Evolutionary conservation across 306 rosid genomes (phyloP), one percentile per base, ranked within the genome.

Genomic region (Adenanthera pavonina): DNA sequence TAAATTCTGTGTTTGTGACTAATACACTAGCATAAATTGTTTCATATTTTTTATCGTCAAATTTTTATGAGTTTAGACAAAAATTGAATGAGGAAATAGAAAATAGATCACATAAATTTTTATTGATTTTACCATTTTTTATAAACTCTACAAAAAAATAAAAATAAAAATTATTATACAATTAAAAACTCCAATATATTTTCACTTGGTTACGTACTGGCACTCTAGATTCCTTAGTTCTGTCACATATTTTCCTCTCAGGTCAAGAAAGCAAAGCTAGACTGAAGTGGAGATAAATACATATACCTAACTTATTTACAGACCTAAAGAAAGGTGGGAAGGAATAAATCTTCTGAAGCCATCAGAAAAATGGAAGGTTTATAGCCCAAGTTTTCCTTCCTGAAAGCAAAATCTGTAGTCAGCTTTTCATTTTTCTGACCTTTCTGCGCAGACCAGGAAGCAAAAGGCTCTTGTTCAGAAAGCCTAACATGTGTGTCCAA

Each of bases 321-420:
- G 7, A 69, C 61, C 78, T 68, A 38, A 47, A 64, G 75, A 57
- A 86, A 65, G 80, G 62, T 80, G 79, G 92, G 64, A 88, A 90
- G 84, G 95, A 92, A 91, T 90, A 88, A 79, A 75, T 74, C 59
- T 71, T 81, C 57, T 59, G 61, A 72, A 81, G 38, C 9, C 74
- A 69, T 43, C 68, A 6, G 52, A 78, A 82, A 81, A 83, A 52
- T 80, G 77, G 78, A 83, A 86, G 87, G 83, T 90, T 72, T 85
- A 64, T 77, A 74, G 57, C n/a, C 81, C 48, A 90, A 89, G 89
- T 87, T 82, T 80, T 77, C 82, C 69, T 53, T 83, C 81, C 75
- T 74, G 73, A 84, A 86, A 84, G 33, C 35, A 56, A 69, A 2
- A 62, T 54, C 3, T 76, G 43, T 82, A 56, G 81, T 61, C 78